Percentiles rank a stretch among this genome's conserved stretches.
Conservation (phyloP, 345 rosid genomes). For the Abelmoschus esculentus region DNA sequence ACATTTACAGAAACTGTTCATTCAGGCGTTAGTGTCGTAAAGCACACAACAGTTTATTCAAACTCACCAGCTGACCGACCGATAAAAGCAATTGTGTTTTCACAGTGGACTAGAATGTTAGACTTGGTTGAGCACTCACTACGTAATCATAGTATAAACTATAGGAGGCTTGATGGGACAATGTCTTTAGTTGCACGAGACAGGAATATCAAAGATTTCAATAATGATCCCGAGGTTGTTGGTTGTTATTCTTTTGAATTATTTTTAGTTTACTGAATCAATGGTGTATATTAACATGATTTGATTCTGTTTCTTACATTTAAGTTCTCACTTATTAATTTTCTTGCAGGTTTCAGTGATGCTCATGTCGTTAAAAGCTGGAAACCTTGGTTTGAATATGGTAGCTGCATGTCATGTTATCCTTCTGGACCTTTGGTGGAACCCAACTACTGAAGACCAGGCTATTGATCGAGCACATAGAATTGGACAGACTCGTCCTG, state of each 20-base stretch:
- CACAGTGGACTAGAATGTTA: slow-evolving; percentile 95
- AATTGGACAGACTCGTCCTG: slow-evolving; percentile 95
- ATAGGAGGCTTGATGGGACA: slow-evolving; percentile 88
- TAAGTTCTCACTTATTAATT: slow-evolving; percentile 13
- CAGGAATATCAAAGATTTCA: slow-evolving; percentile 80
- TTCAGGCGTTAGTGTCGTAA: slow-evolving; percentile 28
- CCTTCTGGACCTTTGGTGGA: slow-evolving; percentile 98
- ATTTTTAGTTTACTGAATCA: not conserved
- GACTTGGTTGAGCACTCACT: slow-evolving; percentile 64
- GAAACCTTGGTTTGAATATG: slow-evolving; percentile 96
- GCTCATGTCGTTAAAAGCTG: slow-evolving; percentile 95
- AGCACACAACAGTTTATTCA: slow-evolving; percentile 30
- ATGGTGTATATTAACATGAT: not conserved
- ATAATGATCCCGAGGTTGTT: slow-evolving; percentile 60
- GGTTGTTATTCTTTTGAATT: not conserved
- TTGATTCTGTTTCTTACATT: not conserved
- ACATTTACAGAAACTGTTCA: slow-evolving; percentile 9
- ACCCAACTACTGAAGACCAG: slow-evolving; percentile 96
- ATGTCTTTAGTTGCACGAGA: slow-evolving; percentile 75
- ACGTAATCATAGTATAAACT: slow-evolving; percentile 37
- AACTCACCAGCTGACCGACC: slow-evolving; percentile 35
- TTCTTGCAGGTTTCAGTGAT: slow-evolving; percentile 63
- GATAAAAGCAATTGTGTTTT: slow-evolving; percentile 71
- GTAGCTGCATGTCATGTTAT: slow-evolving; percentile 94
- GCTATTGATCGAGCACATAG: slow-evolving; percentile 97